Evolutionary conservation across 169 alveolate species (phyloP).

Genomic region (Neospora caninum): DNA sequence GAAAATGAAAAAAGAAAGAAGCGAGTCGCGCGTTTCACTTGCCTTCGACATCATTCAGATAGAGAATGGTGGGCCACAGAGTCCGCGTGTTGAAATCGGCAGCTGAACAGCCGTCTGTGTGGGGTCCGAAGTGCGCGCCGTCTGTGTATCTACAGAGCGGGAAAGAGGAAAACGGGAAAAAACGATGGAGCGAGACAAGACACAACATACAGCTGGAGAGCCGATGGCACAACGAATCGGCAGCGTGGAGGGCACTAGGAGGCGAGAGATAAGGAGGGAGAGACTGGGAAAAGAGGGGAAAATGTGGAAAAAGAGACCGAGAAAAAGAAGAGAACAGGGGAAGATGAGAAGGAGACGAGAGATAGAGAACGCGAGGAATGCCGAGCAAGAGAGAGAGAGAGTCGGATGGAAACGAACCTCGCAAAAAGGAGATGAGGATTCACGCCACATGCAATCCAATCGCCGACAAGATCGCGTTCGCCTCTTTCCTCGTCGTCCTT

Average conservation of each 20-base stretch:
- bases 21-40: neutral
- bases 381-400: neutral
- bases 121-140: slow-evolving; percentile 82
- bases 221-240: neutral
- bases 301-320: neutral
- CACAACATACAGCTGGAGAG: neutral
- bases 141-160: slow-evolving; percentile 65
- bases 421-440: slow-evolving; percentile 67
- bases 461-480: slow-evolving; percentile 66
- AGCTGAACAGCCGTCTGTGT: slow-evolving; percentile 76
- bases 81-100: slow-evolving; percentile 75
- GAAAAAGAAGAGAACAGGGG: neutral
- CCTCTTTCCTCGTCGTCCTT: slow-evolving; percentile 53
- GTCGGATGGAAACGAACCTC: slow-evolving; percentile 6
- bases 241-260: neutral
- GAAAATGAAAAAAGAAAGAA: neutral
- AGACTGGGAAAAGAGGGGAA: neutral
- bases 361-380: too few relatives aligned
- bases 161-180: neutral
- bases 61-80: slow-evolving; percentile 73
- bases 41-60: slow-evolving; percentile 67
- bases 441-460: slow-evolving; percentile 71
- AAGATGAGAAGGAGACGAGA: neutral
- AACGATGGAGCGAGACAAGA: too few relatives aligned
- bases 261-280: neutral